These are phyloP conservation scores for Spergularia azorica DNA, from an alignment of 179 eudicot genomes.

Conservation along the genomic window DNA sequence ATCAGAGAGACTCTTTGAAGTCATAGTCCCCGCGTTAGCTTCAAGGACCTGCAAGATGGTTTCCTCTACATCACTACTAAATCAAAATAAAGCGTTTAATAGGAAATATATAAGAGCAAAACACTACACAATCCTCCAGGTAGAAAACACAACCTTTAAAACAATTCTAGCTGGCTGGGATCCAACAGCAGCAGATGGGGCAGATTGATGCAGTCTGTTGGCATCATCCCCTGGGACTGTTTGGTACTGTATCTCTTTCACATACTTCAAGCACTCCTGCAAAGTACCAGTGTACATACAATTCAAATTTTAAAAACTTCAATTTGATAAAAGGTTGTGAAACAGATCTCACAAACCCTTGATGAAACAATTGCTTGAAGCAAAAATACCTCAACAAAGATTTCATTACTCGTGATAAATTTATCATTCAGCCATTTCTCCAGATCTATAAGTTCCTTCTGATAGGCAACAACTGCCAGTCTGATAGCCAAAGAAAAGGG, in stretches of 20 bases:
- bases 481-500: slow-evolving; percentile 71
- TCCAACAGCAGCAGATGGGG: slow-evolving; percentile 40
- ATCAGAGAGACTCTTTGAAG: slow-evolving; percentile 52
- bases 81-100: neutral
- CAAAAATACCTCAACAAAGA: slow-evolving; percentile 65
- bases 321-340: neutral
- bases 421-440: slow-evolving; percentile 80
- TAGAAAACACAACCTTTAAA: slow-evolving; percentile 58
- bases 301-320: slow-evolving; percentile 4
- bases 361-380: neutral
- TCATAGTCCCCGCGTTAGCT: slow-evolving; percentile 49
- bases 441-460: slow-evolving; percentile 71
- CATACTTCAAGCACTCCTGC: slow-evolving; percentile 80
- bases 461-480: slow-evolving; percentile 76
- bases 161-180: slow-evolving; percentile 52
- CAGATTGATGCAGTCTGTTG: slow-evolving; percentile 53
- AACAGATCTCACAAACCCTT: neutral
- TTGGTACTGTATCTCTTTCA: slow-evolving; percentile 58
- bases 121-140: neutral
- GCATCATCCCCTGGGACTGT: slow-evolving; percentile 49
- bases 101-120: neutral
- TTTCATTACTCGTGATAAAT: slow-evolving; percentile 49
- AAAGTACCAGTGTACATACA: slow-evolving; percentile 24
- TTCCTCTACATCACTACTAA: neutral
- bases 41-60: slow-evolving; percentile 68